Evolutionary conservation across 2,329 filamentous ascomycete genomes (phyloP).

Genomic region (Ophiocordyceps camponoti-floridani): DNA sequence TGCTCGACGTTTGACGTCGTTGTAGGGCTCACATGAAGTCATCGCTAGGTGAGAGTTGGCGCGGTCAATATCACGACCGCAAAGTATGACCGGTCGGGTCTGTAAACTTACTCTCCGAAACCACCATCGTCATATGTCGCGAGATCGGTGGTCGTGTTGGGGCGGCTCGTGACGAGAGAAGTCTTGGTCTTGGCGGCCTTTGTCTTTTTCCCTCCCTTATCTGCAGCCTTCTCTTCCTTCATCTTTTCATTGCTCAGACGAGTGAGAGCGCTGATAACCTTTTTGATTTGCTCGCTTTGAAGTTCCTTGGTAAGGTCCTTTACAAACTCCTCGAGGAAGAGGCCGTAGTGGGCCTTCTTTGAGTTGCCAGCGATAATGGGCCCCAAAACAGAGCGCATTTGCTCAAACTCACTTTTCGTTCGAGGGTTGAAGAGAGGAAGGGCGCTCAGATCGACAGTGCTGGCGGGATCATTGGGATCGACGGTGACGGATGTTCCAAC

Average conservation of each 20-base stretch:
- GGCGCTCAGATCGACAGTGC: slow-evolving; percentile 62
- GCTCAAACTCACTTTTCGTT: slow-evolving; percentile 73
- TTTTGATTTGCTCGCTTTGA: slow-evolving; percentile 89
- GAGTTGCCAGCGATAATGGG: slow-evolving; percentile 57
- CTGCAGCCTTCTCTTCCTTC: slow-evolving; percentile 90
- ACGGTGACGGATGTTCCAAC: slow-evolving; percentile 48
- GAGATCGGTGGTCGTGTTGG: slow-evolving; percentile 44
- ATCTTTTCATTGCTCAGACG: slow-evolving; percentile 92
- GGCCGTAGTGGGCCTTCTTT: slow-evolving; percentile 78
- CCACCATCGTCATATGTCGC: slow-evolving; percentile 60
- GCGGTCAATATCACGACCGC: background rate
- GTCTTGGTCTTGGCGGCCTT: slow-evolving; percentile 96
- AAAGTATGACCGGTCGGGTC: background rate
- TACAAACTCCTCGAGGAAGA: slow-evolving; percentile 81
- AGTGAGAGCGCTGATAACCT: slow-evolving; percentile 75
- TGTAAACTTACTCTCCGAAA: slow-evolving; percentile 60
- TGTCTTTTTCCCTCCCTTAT: slow-evolving; percentile 90
- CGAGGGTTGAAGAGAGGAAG: slow-evolving; percentile 78
- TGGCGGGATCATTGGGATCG: slow-evolving; percentile 55
- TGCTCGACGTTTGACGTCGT: background rate
- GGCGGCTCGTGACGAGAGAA: slow-evolving; percentile 49
- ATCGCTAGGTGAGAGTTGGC: slow-evolving; percentile 26
- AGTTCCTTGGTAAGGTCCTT: slow-evolving; percentile 80
- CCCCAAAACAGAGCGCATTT: slow-evolving; percentile 58
- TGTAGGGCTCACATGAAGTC: slow-evolving; percentile 49